Conservation (phyloP, 106 monocot species). For the Dactylorhiza incarnata region DNA sequence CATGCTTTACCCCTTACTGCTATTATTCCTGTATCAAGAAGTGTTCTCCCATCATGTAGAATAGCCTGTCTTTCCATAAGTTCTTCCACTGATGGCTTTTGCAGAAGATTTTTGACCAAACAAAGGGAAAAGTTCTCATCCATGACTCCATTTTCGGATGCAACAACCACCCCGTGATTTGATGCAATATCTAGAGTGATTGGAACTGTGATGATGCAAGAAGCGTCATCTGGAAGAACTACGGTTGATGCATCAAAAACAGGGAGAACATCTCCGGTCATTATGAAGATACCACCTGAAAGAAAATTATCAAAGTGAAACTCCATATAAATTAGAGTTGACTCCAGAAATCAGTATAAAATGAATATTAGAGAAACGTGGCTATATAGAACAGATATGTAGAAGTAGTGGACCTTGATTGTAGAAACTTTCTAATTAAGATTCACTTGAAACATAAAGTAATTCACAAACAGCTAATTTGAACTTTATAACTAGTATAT, state of each 20-base stretch:
- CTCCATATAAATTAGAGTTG: not conserved
- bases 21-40: conserved; percentile 96
- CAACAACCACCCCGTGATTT: conserved; percentile 92
- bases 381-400: not conserved
- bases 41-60: conserved; percentile 73
- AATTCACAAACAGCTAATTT: not conserved
- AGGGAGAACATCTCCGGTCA: conserved; percentile 99
- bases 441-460: not conserved
- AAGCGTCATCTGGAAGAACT: conserved; percentile 72
- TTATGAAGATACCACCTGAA: conserved; percentile 94
- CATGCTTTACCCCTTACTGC: conserved; percentile 89
- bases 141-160: conserved; percentile 32
- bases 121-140: conserved; percentile 40
- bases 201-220: conserved; percentile 86
- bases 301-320: conserved; percentile 8
- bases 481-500: not conserved
- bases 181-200: conserved; percentile 79
- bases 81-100: conserved; percentile 71
- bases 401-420: not conserved
- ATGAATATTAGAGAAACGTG: not conserved
- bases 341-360: not conserved
- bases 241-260: conserved; percentile 89
- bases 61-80: conserved; percentile 67
- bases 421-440: not conserved
- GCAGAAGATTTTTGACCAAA: conserved; percentile 82